Evolutionary conservation across 768 basidiomycete genomes (phyloP), one percentile per base, ranked within the genome.

Genomic region (Mycena indigotica): DNA sequence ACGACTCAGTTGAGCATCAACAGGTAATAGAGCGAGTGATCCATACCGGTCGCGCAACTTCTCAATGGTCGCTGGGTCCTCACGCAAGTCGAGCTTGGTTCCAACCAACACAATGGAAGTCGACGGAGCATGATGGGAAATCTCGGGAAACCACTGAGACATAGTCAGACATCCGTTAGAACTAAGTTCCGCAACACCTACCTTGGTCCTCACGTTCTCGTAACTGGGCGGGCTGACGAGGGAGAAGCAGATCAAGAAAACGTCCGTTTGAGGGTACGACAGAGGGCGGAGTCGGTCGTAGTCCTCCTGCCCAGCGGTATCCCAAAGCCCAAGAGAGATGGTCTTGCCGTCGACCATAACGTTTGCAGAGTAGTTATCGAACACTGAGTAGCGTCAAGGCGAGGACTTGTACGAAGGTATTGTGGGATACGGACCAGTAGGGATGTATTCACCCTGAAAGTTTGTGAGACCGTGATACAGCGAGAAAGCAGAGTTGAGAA

Each of bases 251-350:
- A 99, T 95, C 76, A 99, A 81, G 80, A 99, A 99, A 57, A 99
- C 95, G 73, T 99, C 96, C 40, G 97, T 98, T 77, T 98, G 97
- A 24, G 97, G 97, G 77, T 99, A 99, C 62, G 93, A 96, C 66
- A 99, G 84, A 51, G 97, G 97, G 66, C 97, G 88, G 66, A 99
- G 89, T 41, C 97, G 89, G 77, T 96, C 94, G 72, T 96, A 99
- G 79, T 99, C 96, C 75, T 99, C 97, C 77, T 99, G 97, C 65
- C 97, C 97, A 30, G 97, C 97, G n/a, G 97, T 99, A 83, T 99
- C 97, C 97, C 97, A 99, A 55, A 99, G 80, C 50, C 96, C 96
- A 55, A 98, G 86, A 59, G 94, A 97, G 69, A 98, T 95, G 52
- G 97, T 97, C 81, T 96, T 95, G 66, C 94, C 93, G 67, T 99